These are phyloP conservation scores for Linanthus parryae DNA, from an alignment of 148 eudicot species.

Conservation along the genomic window DNA sequence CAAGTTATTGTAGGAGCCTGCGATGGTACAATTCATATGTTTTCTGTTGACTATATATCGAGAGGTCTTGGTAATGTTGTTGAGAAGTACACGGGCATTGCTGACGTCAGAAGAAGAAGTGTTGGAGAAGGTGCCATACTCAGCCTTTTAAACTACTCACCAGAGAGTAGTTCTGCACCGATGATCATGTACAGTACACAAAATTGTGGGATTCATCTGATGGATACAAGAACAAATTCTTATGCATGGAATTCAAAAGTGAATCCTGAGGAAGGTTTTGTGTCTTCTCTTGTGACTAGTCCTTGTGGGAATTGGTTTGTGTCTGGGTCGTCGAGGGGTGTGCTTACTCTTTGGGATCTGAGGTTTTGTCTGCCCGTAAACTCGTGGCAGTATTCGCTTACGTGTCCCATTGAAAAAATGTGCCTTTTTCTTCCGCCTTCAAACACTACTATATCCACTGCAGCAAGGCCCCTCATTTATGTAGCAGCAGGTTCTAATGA, in stretches of 20 bases:
- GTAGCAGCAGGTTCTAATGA: conserved; percentile 97
- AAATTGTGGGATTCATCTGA: conserved; percentile 76
- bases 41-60: conserved; percentile 85
- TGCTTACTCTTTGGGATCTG: conserved; percentile 93
- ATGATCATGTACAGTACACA: conserved; percentile 86
- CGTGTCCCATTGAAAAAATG: conserved; percentile 77
- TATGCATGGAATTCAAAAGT: conserved; percentile 71
- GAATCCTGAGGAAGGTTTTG: conserved; percentile 76
- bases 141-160: conserved; percentile 63
- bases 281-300: conserved; percentile 64
- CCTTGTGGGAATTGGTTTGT: conserved; percentile 99
- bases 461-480: conserved; percentile 91
- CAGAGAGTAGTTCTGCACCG: conserved; percentile 50
- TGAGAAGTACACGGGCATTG: conserved; percentile 88
- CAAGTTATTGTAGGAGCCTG: conserved; percentile 88
- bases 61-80: conserved; percentile 81
- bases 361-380: conserved; percentile 88
- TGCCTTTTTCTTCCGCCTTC: conserved; percentile 83
- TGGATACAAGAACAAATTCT: conserved; percentile 71
- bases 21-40: conserved; percentile 81
- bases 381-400: conserved; percentile 78
- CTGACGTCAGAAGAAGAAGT: conserved; percentile 66
- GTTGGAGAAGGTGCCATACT: conserved; percentile 83
- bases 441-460: conserved; percentile 55
- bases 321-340: conserved; percentile 93